Conservation (phyloP, 129 eudicot species). For the Centrapalus pauciflorus region DNA sequence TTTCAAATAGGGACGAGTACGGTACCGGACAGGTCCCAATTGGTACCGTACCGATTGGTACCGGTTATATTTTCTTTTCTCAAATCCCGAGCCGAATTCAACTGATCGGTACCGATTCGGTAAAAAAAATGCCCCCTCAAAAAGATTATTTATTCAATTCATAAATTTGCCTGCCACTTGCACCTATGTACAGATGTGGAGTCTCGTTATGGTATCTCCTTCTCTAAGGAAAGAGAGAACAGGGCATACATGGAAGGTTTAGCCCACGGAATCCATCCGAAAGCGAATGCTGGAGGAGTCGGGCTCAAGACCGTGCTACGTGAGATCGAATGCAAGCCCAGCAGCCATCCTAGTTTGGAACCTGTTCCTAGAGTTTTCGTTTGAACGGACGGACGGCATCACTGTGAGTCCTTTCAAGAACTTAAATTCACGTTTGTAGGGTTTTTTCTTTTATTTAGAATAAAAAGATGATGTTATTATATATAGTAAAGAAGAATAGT, state of each 20-base stretch:
- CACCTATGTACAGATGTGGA: constrained; percentile 66
- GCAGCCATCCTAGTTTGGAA: constrained; percentile 27
- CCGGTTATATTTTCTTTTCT: no score
- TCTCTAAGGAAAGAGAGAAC: constrained; percentile 56
- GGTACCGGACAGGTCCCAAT: no score
- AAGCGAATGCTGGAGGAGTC: constrained; percentile 64
- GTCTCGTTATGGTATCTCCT: constrained; percentile 42
- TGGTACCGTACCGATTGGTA: no score
- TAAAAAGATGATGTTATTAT: constrained; percentile 19
- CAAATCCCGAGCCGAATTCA: no score
- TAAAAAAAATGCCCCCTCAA: no score
- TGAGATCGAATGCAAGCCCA: constrained; percentile 71
- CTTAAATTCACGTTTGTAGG: not conserved
- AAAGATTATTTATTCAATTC: no score
- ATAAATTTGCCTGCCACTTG: no score
- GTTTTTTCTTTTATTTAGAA: constrained; percentile 4
- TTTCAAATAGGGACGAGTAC: no score
- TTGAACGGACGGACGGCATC: constrained; percentile 31
- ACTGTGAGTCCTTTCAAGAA: not conserved
- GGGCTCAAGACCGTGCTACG: constrained; percentile 74
- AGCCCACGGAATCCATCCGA: constrained; percentile 61
- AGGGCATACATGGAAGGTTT: constrained; percentile 63
- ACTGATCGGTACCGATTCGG: no score
- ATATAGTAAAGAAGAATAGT: constrained; percentile 16
- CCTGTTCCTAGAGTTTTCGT: constrained; percentile 61